Percentiles rank a stretch among this genome's conserved stretches.
phyloP scores from a whole-genome alignment of 345 rosid species.

The Eucalyptus sp. region DNA sequence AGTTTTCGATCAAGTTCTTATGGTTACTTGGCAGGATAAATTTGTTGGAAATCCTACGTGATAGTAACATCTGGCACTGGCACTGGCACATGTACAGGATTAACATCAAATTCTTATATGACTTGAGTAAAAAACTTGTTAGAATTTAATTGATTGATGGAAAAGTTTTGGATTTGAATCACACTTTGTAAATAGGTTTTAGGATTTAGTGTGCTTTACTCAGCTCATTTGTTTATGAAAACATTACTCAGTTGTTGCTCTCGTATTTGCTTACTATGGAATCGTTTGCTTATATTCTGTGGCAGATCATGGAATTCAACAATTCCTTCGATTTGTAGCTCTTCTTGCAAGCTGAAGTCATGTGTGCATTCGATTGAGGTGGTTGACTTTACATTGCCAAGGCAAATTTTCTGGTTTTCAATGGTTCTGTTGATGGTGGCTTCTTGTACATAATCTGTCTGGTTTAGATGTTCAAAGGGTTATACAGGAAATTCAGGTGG shows the following conservation, averaged over 20 bases:
- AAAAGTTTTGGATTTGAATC: neutral
- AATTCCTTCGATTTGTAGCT: constrained; percentile 7
- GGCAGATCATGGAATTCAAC: constrained; percentile 28
- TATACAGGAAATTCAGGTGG: neutral
- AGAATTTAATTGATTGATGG: neutral
- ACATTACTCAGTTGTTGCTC: neutral
- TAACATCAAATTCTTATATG: neutral
- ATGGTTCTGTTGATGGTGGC: neutral
- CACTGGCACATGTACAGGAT: neutral
- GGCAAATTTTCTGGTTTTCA: neutral
- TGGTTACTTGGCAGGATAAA: neutral
- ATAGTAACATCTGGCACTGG: neutral
- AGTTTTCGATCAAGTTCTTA: neutral
- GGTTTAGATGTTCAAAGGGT: neutral
- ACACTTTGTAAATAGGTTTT: neutral
- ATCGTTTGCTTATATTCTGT: neutral
- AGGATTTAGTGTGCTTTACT: neutral
- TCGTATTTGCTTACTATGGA: neutral
- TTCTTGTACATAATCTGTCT: neutral
- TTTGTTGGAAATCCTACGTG: neutral
- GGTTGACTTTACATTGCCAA: neutral
- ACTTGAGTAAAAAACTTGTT: neutral
- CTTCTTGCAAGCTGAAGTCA: neutral
- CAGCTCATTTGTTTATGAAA: neutral
- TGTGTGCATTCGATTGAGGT: neutral